These are phyloP conservation scores for Penicillium argentinense DNA, from an alignment of 495 filamentous ascomycete species.

Conservation along the genomic window DNA sequence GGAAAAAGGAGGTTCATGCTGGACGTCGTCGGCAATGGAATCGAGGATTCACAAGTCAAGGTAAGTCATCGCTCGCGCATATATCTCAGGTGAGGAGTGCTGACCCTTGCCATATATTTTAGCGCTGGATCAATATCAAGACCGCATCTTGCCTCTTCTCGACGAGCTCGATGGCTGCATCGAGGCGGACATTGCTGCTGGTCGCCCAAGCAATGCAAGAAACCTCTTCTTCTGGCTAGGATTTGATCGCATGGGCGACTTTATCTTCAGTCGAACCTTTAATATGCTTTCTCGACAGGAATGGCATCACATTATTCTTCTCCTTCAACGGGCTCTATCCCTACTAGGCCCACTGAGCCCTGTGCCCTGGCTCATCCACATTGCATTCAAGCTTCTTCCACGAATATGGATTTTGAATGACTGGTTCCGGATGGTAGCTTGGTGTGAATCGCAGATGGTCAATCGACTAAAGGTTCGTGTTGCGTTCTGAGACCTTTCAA, in stretches of 20 bases:
- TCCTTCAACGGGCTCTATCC: conserved; percentile 14
- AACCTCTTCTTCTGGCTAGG: conserved; percentile 22
- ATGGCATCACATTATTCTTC: conserved; percentile 16
- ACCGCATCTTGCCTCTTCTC: conserved; percentile 24
- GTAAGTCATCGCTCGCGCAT: too few relatives aligned
- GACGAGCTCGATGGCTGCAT: conserved; percentile 12
- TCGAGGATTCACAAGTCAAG: conserved; percentile 32
- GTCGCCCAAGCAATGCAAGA: neutral
- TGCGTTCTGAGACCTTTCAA: too few relatives aligned
- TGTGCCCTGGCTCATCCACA: conserved; percentile 34
- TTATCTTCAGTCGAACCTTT: conserved; percentile 40
- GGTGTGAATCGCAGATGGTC: too few relatives aligned
- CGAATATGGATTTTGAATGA: conserved; percentile 10
- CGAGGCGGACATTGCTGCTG: neutral
- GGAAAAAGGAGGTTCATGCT: conserved; percentile 27
- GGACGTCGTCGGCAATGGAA: conserved; percentile 37
- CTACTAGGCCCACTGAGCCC: conserved; percentile 28
- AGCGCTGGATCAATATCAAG: conserved; percentile 26
- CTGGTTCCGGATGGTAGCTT: conserved; percentile 21
- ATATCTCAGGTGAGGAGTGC: neutral
- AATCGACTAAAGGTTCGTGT: too few relatives aligned
- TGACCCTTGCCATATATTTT: too few relatives aligned
- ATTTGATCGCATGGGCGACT: conserved; percentile 31
- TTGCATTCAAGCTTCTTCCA: conserved; percentile 24
- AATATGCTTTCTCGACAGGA: conserved; percentile 33